Base-by-base conservation (phyloP, 148 eudicot species). In the Chenopodium suecicum region DNA sequence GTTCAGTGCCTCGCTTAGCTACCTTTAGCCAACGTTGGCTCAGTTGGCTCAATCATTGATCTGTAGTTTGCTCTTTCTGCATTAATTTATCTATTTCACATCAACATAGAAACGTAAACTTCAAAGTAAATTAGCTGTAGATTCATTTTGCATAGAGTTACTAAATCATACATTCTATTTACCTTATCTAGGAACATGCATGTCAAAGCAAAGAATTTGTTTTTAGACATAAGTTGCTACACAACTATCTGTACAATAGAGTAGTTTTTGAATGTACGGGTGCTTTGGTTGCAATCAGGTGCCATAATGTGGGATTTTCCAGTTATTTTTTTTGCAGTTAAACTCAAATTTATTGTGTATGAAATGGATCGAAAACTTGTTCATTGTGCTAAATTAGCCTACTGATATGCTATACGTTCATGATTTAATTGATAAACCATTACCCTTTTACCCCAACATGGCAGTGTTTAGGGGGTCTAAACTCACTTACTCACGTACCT, bases 21-120 rank as follows among this genome's bases (percentile, higher is more conserved):
- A 23, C 64, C 66, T 2, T 77, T 77, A 29, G 56, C 32, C 46
- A 17, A 64, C 27, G 34, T 67, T 78, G 19, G 76, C 70, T 67
- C 74, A 23, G 34, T 67, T 78, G 19, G 76, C 70, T 67, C 74
- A 23, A 67, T 73, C 77, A 77, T 58, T 75, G 46, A 79, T 75
- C 75, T 63, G 65, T 85, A 58, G 60, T 41, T 75, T 31, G 79
- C 72, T 50, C 83, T 74, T 75, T 85, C 82, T 84, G 86, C 85
- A 81, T 87, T 86, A 60, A 83, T 88, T 85, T 81, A 82, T 89
- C 82, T 84, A 81, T 83, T 89, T 82, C 85, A 84, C 81, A 77
- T 81, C 86, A 78, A 62, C 74, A 77, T 76, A 83, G 58, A 81
- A 84, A 84, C 31, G 79, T 44, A 20, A 82, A 76, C 82, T 71